Evolutionary conservation across 2,329 filamentous ascomycete genomes (phyloP), one percentile per base, ranked within the genome.

Genomic region (Aspergillus fischeri): DNA sequence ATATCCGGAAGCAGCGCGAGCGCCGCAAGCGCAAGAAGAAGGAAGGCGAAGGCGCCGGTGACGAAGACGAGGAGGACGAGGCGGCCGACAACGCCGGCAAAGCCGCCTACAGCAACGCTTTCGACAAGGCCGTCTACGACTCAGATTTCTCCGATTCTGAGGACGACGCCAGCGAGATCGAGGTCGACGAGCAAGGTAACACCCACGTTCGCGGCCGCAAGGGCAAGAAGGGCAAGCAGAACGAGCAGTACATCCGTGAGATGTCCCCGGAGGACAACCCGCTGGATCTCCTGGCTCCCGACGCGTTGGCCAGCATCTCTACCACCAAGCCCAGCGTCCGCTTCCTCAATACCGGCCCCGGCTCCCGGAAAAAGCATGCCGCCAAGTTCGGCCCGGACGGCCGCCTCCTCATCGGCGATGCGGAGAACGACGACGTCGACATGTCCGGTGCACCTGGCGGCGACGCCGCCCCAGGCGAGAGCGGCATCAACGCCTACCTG

Each of bases 1-100:
- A 97, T 70, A 97, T 99, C 70, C 89, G 93, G 67, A 99, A 99
- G 80, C 92, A 90, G 38, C 90, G 92, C 73, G 93, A 97, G 74
- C 85, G 93, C 61, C 87, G 84, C 67, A 97, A 96, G 84, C 87
- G 88, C 76, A 92, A 92, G 82, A 96, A 92, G 82, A 89, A 89
- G 49, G 85, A 81, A 28, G 82, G 78, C 7, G 82, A 79, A 9
- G 83, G 78, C 20, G 83, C 78, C 1, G 88, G 82, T 7, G 85
- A 81, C 6, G 83, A 80, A 5, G 81, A 83, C 3, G 70, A 80
- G 61, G 79, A 81, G 10, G 78, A 77, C 65, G 66, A 77, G 66
- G 66, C 60, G 58, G 62, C 65, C 38, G 51, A 60, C 21, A 63
- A 60, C 56, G 41, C 41, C 25, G 59, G 59, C 52, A 68, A 69